phyloP scores from a whole-genome alignment of 257 asterid species.

The Scutellaria baicalensis region DNA sequence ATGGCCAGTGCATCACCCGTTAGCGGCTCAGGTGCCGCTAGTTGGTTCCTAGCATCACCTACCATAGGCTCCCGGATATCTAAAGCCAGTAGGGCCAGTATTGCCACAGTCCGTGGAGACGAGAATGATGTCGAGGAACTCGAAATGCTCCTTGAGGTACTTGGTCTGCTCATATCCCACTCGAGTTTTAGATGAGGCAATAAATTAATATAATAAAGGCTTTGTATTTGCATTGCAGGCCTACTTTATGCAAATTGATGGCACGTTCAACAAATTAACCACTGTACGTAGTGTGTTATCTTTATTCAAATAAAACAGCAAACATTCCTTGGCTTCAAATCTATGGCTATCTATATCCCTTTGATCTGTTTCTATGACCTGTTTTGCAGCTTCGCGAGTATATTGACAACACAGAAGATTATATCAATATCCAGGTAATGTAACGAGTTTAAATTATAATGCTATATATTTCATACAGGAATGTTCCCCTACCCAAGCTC shows the following conservation, averaged over 20 bases:
- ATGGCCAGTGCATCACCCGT: constrained; percentile 62
- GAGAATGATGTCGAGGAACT: constrained; percentile 90
- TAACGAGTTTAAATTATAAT: background rate
- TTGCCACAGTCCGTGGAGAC: constrained; percentile 76
- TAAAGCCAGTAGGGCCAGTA: constrained; percentile 80
- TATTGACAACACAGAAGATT: constrained; percentile 90
- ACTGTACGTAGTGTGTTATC: constrained; percentile 48
- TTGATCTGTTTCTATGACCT: background rate
- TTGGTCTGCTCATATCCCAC: background rate
- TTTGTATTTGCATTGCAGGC: constrained; percentile 45
- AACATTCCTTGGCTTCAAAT: background rate
- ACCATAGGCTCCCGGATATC: constrained; percentile 86
- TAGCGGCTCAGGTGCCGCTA: constrained; percentile 75
- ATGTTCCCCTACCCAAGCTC: no score
- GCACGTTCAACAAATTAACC: constrained; percentile 70
- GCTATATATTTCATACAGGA: no score
- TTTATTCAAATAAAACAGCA: background rate
- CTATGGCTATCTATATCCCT: no score
- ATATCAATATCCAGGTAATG: constrained; percentile 86
- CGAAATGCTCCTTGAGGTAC: constrained; percentile 93
- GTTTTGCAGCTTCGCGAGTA: constrained; percentile 77
- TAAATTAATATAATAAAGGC: background rate
- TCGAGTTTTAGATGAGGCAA: background rate
- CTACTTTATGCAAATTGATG: constrained; percentile 91
- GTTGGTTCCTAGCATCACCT: constrained; percentile 73